Conservation (phyloP, 164 flowering plant genomes). For the Chloranthus sessilifolius region DNA sequence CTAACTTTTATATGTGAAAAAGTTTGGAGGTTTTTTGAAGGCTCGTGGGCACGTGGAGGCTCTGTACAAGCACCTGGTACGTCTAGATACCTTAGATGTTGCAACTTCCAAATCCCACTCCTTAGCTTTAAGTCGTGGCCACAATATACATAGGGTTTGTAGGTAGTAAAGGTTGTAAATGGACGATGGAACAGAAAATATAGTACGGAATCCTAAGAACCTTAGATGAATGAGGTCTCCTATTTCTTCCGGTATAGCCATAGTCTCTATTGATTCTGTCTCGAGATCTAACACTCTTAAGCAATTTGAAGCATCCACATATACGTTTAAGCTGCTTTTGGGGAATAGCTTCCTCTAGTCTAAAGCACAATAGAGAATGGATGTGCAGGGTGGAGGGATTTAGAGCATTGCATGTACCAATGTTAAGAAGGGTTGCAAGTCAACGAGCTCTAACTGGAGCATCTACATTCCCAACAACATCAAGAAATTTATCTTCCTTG, state of each 20-base stretch:
- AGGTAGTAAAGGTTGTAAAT: too few species aligned
- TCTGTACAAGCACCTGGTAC: too few species aligned
- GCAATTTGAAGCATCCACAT: not conserved
- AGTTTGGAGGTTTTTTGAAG: too few species aligned
- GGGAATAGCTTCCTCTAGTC: not conserved
- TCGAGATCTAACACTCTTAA: constrained; percentile 4
- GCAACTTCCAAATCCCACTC: not conserved
- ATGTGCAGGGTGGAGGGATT: not conserved
- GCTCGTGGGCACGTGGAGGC: too few species aligned
- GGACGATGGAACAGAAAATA: too few species aligned
- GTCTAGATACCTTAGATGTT: not conserved
- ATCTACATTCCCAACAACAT: too few species aligned
- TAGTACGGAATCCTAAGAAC: not conserved
- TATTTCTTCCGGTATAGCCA: not conserved
- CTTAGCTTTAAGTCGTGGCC: too few species aligned
- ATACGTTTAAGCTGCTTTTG: not conserved
- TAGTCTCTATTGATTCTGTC: not conserved
- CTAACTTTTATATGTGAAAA: not conserved
- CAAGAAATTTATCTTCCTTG: not conserved
- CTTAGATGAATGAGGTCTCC: not conserved
- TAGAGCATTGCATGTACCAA: not conserved
- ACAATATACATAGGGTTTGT: not conserved
- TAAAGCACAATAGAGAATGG: not conserved
- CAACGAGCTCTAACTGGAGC: not conserved
- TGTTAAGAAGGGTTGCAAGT: not conserved